Evolutionary conservation across 2,329 filamentous ascomycete genomes (phyloP), one percentile per base, ranked within the genome.

Genomic region (Aspergillus spinulosporus): DNA sequence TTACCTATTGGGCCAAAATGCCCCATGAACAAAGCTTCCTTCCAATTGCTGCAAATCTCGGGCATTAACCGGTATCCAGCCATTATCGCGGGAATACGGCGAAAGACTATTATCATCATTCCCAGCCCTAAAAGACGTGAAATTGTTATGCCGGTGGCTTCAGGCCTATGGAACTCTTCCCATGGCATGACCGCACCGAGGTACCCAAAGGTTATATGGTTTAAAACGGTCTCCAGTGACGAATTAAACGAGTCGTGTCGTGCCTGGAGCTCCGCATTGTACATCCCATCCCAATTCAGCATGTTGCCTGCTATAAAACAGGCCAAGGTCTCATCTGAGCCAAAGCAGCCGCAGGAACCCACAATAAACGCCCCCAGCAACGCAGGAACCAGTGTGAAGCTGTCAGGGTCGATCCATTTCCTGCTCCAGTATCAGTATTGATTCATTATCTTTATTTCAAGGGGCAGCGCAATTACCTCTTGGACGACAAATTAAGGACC

Each of bases 261-360:
- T 6, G 76, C 71, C 55, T 83, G 75, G 0, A 80, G 76, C 66
- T 86, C 84, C 3, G 74, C 74, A 2, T 85, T 79, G 62, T 82
- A 86, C n/a, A 77, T 65, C 2, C 84, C 83, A 54, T 86, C 81
- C 84, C 84, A 87, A 68, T 86, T 87, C 45, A 87, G 70, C 9
- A 78, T 77, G 62, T 78, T 81, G 5, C 84, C 84, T 0, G 84
- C 83, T 2, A 82, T 76, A 56, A 85, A 85, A 64, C 83, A 87
- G 3, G 83, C 83, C 3, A 87, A 74, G 0, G 85, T 78, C 59
- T 86, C 84, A 53, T 85, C 82, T 0, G 81, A 83, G 11, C 83
- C 84, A n/a, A 86, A 74, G 21, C 78, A 74, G 28, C 83, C 84
- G 55, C 80, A 82, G 0, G 82, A 81, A 2, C 84, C 83, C 28